Conservation (phyloP, 805 yeast species). For the Pichia rugopelliculosa region DNA sequence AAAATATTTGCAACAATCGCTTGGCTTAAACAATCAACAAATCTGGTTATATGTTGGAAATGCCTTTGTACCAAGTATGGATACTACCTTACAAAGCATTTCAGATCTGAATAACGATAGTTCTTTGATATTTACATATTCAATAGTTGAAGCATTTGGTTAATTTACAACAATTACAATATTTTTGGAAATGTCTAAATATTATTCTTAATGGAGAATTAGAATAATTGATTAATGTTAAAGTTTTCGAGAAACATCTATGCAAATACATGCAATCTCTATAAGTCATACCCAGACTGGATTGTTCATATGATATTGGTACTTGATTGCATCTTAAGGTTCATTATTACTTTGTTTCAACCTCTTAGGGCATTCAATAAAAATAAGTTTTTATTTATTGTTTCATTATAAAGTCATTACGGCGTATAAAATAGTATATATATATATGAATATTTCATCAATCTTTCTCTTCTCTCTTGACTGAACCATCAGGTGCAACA, state of each 20-base stretch:
- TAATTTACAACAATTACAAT: conserved; percentile 12
- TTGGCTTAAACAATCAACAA: conserved; percentile 38
- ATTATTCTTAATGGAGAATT: background rate
- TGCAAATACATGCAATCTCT: too few relatives aligned
- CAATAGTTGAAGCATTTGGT: conserved; percentile 41
- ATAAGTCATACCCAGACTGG: too few relatives aligned
- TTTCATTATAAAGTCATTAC: too few relatives aligned
- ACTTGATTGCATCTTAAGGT: too few relatives aligned
- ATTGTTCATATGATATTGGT: too few relatives aligned
- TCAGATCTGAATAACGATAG: conserved; percentile 28
- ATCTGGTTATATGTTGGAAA: conserved; percentile 39
- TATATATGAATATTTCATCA: too few relatives aligned
- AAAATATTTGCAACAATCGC: conserved; percentile 40
- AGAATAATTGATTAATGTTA: too few relatives aligned
- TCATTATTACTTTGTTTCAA: too few relatives aligned
- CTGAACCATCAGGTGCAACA: conserved; percentile 8
- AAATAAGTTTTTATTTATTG: too few relatives aligned
- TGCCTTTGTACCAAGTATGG: conserved; percentile 40
- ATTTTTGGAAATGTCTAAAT: background rate
- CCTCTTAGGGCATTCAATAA: too few relatives aligned
- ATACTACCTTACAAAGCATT: conserved; percentile 34
- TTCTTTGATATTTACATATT: conserved; percentile 39
- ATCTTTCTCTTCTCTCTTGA: background rate
- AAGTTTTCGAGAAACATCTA: too few relatives aligned
- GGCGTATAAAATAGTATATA: too few relatives aligned